phyloP scores from a whole-genome alignment of 2,329 filamentous ascomycete species.

The Fusarium cyanostomum region DNA sequence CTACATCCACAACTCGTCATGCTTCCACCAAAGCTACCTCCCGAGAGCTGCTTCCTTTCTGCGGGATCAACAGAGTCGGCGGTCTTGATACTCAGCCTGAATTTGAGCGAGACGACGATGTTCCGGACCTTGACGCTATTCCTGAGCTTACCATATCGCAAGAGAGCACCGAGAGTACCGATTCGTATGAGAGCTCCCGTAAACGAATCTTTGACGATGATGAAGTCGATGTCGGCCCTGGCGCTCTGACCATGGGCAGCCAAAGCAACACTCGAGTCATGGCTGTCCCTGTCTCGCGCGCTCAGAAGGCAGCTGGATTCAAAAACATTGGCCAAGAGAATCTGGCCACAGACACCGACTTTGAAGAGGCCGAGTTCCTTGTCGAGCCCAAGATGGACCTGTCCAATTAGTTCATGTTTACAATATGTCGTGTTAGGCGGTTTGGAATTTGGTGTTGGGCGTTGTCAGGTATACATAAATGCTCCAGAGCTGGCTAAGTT shows the following conservation, averaged over 20 bases:
- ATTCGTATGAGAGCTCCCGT: constrained; percentile 45
- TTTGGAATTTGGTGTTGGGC: constrained; percentile 33
- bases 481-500: constrained; percentile 35
- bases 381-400: constrained; percentile 59
- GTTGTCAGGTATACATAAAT: constrained; percentile 32
- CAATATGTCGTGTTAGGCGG: constrained; percentile 19
- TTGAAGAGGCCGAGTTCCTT: constrained; percentile 75
- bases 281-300: constrained; percentile 56
- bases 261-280: constrained; percentile 56
- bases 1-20: constrained; percentile 15
- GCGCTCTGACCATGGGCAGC: constrained; percentile 50
- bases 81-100: constrained; percentile 70
- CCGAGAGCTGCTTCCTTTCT: constrained; percentile 80
- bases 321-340: constrained; percentile 58
- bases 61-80: constrained; percentile 80
- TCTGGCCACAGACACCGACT: constrained; percentile 61
- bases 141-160: constrained; percentile 65
- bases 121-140: constrained; percentile 52
- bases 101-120: constrained; percentile 41
- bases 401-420: constrained; percentile 25
- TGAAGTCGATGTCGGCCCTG: constrained; percentile 51
- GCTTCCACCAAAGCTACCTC: constrained; percentile 44
- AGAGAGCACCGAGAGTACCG: constrained; percentile 57
- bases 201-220: constrained; percentile 61
- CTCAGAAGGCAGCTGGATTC: constrained; percentile 37